Base-by-base conservation (phyloP, 352 stramenopile species). In the Pythium sukuiense region DNA sequence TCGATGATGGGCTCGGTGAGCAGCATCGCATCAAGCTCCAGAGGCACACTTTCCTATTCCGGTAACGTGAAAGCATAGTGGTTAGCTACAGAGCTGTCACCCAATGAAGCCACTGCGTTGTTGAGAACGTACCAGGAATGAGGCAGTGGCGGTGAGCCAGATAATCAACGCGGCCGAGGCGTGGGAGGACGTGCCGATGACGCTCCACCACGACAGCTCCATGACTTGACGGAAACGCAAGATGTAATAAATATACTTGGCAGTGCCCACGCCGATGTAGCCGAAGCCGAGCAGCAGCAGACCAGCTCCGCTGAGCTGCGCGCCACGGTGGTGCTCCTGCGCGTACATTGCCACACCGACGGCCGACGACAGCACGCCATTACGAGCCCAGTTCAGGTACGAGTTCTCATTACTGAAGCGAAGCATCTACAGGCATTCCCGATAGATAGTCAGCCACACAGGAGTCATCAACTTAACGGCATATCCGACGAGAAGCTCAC, bases 211-310 rank as follows among this genome's bases (percentile, higher is more conserved):
- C 70, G 85, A 91, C 59, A 93, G 76, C 73, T 92, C 85, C 87
- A 95, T 95, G 45, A 92, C 76, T 56, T 93, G 81, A 64, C 87
- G 85, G 72, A 92, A 95, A 64, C 87, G 87, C 63, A 93, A 74
- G 67, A 95, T 91, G 72, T 95, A 95, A 79, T 91, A 92, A 76
- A 95, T 92, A 80, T 95, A 95, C 80, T 95, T 95, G 65, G 81
- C 76, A 43, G 85, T 93, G 58, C 87, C 87, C 53, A 93, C 87
- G 59, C 87, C 87, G 76, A 95, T 93, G 74, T 93, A 95, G 59
- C 87, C 87, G 65, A 95, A 95, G 64, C 87, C 85, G 43, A 95
- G 72, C 13, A 95, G 70, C 71, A 95, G 72, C 56, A 93, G 67
- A 2, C 84, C 87, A 1, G 87, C 87, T 30, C 87, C 87, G 65